phyloP scores from a whole-genome alignment of 495 filamentous ascomycete genomes.

The Jackrogersella multiformis region DNA sequence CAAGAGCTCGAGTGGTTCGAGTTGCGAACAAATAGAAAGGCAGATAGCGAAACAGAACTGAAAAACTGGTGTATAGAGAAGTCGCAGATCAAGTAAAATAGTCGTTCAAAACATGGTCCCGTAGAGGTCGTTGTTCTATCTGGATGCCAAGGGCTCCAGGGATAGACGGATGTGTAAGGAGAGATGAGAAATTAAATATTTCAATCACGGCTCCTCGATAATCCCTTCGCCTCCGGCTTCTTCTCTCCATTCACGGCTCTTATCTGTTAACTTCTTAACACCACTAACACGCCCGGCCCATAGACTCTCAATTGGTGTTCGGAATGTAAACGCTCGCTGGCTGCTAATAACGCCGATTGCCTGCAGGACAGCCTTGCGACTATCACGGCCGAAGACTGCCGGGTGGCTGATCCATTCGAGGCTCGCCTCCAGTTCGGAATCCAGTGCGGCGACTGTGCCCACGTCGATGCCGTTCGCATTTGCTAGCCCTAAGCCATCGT shows the following conservation, averaged over 20 bases:
- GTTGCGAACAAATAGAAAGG: constrained; percentile 15
- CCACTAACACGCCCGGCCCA: constrained; percentile 85
- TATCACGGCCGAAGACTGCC: constrained; percentile 93
- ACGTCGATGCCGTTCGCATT: constrained; percentile 78
- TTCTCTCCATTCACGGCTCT: constrained; percentile 86
- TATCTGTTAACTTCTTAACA: constrained; percentile 78
- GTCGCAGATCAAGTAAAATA: constrained; percentile 28
- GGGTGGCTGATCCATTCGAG: constrained; percentile 99
- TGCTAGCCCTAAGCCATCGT: constrained; percentile 57
- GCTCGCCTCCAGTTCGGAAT: constrained; percentile 88
- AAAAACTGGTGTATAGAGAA: constrained; percentile 18
- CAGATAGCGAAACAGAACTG: constrained; percentile 11
- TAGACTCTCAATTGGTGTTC: constrained; percentile 82
- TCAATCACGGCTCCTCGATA: constrained; percentile 75
- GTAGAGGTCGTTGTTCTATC: constrained; percentile 38
- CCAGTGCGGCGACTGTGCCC: constrained; percentile 82
- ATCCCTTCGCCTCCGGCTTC: constrained; percentile 80
- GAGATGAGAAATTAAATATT: constrained; percentile 17
- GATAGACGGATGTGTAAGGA: constrained; percentile 14
- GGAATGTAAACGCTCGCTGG: constrained; percentile 93
- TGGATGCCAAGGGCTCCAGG: constrained; percentile 25
- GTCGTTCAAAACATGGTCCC: constrained; percentile 41
- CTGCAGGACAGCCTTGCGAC: constrained; percentile 93
- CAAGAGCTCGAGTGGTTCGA: constrained; percentile 1
- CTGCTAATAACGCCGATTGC: constrained; percentile 96